Percentiles rank a stretch among this genome's conserved stretches.
These are phyloP conservation scores for Seiridium unicorne DNA, from an alignment of 2,329 filamentous ascomycete genomes.

Conservation along the genomic window DNA sequence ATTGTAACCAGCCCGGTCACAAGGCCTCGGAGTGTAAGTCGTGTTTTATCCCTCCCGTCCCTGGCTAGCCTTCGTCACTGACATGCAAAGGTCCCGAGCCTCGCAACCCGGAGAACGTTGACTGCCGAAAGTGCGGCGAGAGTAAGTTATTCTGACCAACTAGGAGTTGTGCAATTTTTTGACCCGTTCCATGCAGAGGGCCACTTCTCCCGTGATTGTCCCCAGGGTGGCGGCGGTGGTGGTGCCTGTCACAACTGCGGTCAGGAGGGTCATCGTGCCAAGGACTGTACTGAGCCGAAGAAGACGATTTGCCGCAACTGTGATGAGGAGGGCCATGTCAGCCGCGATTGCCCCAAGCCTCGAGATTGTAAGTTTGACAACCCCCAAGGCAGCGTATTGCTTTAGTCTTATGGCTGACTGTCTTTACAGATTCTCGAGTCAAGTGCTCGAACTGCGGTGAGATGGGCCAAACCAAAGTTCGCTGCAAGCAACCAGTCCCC, in stretches of 20 bases:
- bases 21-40: constrained; percentile 46
- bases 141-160: constrained; percentile 38
- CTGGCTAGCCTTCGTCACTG: constrained; percentile 14
- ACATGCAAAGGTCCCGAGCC: constrained; percentile 44
- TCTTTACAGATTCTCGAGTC: constrained; percentile 43
- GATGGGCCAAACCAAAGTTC: constrained; percentile 41
- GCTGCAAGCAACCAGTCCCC: constrained; percentile 33
- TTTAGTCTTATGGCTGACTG: constrained; percentile 11
- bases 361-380: constrained; percentile 42
- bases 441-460: constrained; percentile 58
- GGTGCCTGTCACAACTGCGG: constrained; percentile 62
- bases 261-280: constrained; percentile 55
- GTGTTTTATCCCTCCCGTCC: constrained; percentile 9
- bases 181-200: constrained; percentile 39
- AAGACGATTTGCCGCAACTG: constrained; percentile 60
- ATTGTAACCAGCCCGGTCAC: constrained; percentile 60
- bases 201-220: constrained; percentile 64
- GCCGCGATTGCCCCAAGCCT: constrained; percentile 58
- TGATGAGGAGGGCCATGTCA: constrained; percentile 57
- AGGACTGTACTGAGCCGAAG: constrained; percentile 47
- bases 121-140: constrained; percentile 65
- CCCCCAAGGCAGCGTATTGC: neutral
- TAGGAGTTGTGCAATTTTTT: no score
- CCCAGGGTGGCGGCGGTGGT: constrained; percentile 55
- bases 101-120: constrained; percentile 59